Percentiles rank a stretch among this genome's conserved stretches.
These are phyloP conservation scores for Schizopora paradoxa DNA, from an alignment of 1,284 basidiomycete genomes.

Conservation along the genomic window DNA sequence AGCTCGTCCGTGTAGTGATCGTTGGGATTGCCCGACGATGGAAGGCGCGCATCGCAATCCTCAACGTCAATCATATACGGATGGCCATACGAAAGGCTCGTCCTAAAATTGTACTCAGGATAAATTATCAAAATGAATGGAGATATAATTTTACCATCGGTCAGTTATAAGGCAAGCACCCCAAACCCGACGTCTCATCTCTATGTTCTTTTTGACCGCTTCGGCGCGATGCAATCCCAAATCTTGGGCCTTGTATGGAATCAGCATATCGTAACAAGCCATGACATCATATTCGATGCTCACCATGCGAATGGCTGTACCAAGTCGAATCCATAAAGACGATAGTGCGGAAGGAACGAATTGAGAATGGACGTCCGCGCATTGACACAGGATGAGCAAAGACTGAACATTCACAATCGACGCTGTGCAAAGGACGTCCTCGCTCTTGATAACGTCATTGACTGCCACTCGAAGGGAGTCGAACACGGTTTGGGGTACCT, in stretches of 20 bases:
- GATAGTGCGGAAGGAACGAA: conserved; percentile 73
- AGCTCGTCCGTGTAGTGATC: conserved; percentile 82
- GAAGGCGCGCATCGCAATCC: conserved; percentile 89
- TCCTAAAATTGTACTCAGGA: conserved; percentile 39
- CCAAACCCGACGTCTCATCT: conserved; percentile 84
- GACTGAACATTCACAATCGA: conserved; percentile 87
- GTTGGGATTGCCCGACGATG: conserved; percentile 67
- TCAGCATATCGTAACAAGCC: conserved; percentile 16
- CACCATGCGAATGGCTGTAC: conserved; percentile 82
- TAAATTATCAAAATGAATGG: conserved; percentile 14
- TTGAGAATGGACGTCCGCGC: conserved; percentile 73
- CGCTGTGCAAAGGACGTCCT: conserved; percentile 86
- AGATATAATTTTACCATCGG: conserved; percentile 59
- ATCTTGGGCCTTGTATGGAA: conserved; percentile 71
- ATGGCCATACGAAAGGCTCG: conserved; percentile 75
- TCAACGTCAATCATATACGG: conserved; percentile 90
- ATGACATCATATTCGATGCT: conserved; percentile 23
- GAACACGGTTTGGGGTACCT: conserved; percentile 80
- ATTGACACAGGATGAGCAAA: conserved; percentile 79
- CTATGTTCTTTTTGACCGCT: conserved; percentile 72
- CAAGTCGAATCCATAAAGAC: conserved; percentile 71
- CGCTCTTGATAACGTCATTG: conserved; percentile 80
- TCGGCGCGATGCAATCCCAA: conserved; percentile 87
- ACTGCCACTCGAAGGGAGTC: conserved; percentile 81
- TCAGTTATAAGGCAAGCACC: conserved; percentile 87